Evolutionary conservation across 78 protist species (phyloP).

Genomic region (Anaeramoeba ignava): DNA sequence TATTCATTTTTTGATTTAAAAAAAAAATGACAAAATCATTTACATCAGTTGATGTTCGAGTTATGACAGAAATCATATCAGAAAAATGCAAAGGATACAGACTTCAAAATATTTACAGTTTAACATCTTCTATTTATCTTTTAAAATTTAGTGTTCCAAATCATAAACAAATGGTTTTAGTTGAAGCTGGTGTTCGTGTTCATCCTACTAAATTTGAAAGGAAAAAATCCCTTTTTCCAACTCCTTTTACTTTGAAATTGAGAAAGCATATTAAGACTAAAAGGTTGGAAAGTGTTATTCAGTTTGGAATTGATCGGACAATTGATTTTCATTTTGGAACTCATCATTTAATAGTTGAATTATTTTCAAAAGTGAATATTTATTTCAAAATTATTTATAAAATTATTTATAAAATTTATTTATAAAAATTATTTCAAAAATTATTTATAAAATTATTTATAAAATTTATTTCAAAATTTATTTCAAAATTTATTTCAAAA

Average conservation of each 20-base stretch:
- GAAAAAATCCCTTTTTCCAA: background rate
- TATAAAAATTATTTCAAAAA: too few species aligned
- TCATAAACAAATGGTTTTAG: background rate
- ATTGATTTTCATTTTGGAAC: constrained; percentile 61
- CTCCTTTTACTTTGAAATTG: constrained; percentile 23
- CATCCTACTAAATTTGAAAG: background rate
- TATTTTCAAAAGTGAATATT: background rate
- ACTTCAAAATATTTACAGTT: background rate
- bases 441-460: too few species aligned
- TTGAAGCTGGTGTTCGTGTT: background rate
- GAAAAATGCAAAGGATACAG: background rate
- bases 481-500: too few species aligned
- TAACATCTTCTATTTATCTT: background rate
- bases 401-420: too few species aligned
- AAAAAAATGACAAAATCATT: too few species aligned
- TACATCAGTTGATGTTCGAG: too few species aligned
- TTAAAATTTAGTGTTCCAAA: background rate
- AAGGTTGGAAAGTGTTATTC: constrained; percentile 53
- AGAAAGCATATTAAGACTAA: constrained; percentile 70
- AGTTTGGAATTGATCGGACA: constrained; percentile 82
- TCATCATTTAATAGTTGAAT: constrained; percentile 9
- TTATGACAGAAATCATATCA: too few species aligned
- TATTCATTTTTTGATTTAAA: too few species aligned
- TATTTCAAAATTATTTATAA: too few species aligned
- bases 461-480: too few species aligned